Conservation (phyloP, 2,329 filamentous ascomycete genomes). For the Clarireedia monteithiana region DNA sequence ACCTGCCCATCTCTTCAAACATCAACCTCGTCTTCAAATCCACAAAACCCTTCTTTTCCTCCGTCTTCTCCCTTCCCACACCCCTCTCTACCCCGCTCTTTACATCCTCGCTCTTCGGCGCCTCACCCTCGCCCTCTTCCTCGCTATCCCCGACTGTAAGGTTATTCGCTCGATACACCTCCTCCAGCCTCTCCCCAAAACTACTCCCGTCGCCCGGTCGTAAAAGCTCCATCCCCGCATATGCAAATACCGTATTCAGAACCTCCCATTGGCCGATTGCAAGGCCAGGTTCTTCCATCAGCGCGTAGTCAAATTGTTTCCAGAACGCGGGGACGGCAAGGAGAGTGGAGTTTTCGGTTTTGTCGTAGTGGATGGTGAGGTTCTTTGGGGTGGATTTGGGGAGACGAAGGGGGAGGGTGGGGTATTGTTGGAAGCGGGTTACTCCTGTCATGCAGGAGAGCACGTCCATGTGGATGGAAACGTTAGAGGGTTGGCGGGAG, state of each 20-base stretch:
- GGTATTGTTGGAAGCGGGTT: slow-evolving; percentile 50
- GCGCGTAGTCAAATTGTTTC: slow-evolving; percentile 54
- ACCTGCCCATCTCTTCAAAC: slow-evolving; percentile 22
- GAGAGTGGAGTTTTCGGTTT: slow-evolving; percentile 46
- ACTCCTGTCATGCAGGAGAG: slow-evolving; percentile 64
- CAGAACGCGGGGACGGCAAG: slow-evolving; percentile 49
- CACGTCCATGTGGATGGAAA: slow-evolving; percentile 55
- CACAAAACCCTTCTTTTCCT: slow-evolving; percentile 29
- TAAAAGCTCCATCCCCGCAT: slow-evolving; percentile 50
- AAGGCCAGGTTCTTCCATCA: slow-evolving; percentile 45
- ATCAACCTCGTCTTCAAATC: slow-evolving; percentile 19
- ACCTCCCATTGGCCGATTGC: slow-evolving; percentile 48
- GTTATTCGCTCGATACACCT: slow-evolving; percentile 23
- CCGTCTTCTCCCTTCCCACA: slow-evolving; percentile 26
- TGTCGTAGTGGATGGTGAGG: slow-evolving; percentile 42
- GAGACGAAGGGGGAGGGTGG: slow-evolving; percentile 1
- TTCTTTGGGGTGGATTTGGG: not conserved
- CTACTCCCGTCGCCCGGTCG: slow-evolving; percentile 35
- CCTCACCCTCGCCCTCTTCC: slow-evolving; percentile 5
- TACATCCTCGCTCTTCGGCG: slow-evolving; percentile 14
- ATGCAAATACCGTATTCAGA: slow-evolving; percentile 49
- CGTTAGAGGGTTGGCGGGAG: slow-evolving; percentile 18
- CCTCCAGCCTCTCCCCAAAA: slow-evolving; percentile 17
- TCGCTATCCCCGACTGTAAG: slow-evolving; percentile 4
- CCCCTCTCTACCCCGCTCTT: slow-evolving; percentile 19